These are phyloP conservation scores for Keqinozyma sinolaborantium DNA, from an alignment of 1,139 yeast genomes.

Conservation along the genomic window DNA sequence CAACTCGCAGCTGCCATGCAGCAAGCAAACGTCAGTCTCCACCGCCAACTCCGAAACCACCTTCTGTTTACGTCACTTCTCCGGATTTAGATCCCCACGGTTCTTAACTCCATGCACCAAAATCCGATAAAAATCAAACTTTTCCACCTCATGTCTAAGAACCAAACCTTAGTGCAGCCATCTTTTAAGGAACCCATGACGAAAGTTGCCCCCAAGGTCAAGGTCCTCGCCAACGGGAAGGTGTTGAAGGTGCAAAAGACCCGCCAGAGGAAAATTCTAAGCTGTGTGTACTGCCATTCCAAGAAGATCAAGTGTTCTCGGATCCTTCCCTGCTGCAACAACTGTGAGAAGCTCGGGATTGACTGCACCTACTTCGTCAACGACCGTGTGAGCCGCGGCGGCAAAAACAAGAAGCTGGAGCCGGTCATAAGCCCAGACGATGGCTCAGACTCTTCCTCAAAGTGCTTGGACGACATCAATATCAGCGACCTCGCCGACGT, in stretches of 20 bases:
- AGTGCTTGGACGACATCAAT: background rate
- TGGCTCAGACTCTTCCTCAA: background rate
- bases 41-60: no score
- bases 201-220: slow-evolving; percentile 5
- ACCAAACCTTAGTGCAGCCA: background rate
- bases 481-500: background rate
- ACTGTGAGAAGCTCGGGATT: slow-evolving; percentile 42
- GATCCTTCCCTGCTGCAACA: slow-evolving; percentile 44
- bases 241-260: slow-evolving; percentile 56
- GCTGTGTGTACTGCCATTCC: slow-evolving; percentile 61
- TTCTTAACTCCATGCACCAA: background rate
- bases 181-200: background rate
- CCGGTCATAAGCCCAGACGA: slow-evolving; percentile 1
- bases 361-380: slow-evolving; percentile 55
- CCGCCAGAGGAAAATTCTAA: slow-evolving; percentile 53
- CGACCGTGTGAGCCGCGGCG: slow-evolving; percentile 51
- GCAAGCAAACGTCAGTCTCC: no score
- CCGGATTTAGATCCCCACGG: no score
- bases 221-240: slow-evolving; percentile 33
- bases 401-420: slow-evolving; percentile 20
- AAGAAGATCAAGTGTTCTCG: slow-evolving; percentile 59
- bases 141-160: background rate
- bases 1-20: no score
- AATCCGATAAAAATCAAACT: background rate
- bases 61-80: no score